A percentile compares a stretch with the other conserved stretches of the same genome.
phyloP scores from a whole-genome alignment of 208 protist genomes.

The Acanthamoeba rhysodes region DNA sequence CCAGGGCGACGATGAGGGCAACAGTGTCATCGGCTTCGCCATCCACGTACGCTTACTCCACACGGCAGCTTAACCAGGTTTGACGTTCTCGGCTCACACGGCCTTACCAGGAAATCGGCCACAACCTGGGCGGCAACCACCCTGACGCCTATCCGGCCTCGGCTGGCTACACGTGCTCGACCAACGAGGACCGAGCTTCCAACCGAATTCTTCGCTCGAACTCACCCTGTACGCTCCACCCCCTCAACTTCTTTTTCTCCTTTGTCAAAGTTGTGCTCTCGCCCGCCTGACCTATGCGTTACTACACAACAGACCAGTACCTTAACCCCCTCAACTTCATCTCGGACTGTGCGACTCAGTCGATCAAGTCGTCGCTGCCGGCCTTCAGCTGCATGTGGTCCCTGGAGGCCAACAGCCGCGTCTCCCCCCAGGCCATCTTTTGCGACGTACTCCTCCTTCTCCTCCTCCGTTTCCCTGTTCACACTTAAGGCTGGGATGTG shows the following conservation, averaged over 20 bases:
- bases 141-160: background rate
- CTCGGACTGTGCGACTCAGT: background rate
- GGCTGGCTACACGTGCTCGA: conserved; percentile 9
- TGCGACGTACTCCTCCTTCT: background rate
- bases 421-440: background rate
- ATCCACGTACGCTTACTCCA: background rate
- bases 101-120: conserved; percentile 6
- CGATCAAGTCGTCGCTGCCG: background rate
- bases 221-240: background rate
- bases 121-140: conserved; percentile 43
- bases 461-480: background rate
- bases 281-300: too few species aligned
- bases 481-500: background rate
- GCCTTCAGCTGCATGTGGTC: conserved; percentile 33
- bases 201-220: background rate
- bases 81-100: too few species aligned
- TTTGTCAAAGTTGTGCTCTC: too few species aligned
- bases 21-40: background rate
- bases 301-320: background rate
- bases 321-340: background rate
- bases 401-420: background rate
- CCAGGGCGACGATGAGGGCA: background rate
- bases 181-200: background rate
- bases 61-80: too few species aligned
- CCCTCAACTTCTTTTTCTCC: too few species aligned